Evolutionary conservation across 768 basidiomycete species (phyloP).

Genomic region (Erythrobasidium yunnanense): DNA sequence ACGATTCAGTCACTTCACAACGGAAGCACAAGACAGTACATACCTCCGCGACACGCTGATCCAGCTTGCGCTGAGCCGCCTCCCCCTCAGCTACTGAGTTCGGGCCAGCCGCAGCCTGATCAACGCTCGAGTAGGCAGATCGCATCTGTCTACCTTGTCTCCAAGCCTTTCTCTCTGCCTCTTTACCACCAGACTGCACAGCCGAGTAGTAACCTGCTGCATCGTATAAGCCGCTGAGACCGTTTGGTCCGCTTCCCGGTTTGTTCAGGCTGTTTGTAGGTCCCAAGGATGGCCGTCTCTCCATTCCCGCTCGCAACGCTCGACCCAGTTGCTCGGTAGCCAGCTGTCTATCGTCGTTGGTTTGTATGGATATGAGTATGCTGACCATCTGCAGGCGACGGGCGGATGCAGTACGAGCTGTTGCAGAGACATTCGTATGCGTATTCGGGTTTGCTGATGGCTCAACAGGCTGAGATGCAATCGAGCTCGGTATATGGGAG

Average conservation of each 20-base stretch:
- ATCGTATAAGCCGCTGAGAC: constrained; percentile 2
- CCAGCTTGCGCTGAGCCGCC: background rate
- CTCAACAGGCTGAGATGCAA: background rate
- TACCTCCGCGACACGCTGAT: background rate
- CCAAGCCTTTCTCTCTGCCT: background rate
- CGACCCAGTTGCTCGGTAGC: constrained; percentile 16
- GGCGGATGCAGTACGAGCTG: constrained; percentile 13
- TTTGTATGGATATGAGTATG: constrained; percentile 3
- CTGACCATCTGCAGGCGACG: constrained; percentile 29
- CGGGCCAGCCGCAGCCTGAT: background rate
- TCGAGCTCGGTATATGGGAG: background rate
- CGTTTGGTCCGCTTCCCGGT: background rate
- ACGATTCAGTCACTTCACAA: background rate
- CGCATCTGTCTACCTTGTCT: constrained; percentile 2
- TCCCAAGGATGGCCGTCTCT: background rate
- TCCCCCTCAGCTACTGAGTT: background rate
- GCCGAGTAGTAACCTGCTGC: background rate
- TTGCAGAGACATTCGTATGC: background rate
- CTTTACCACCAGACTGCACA: background rate
- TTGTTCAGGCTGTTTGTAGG: background rate
- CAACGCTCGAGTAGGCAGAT: background rate
- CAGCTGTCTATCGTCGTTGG: constrained; percentile 22
- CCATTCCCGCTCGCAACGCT: constrained; percentile 21
- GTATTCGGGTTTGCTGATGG: background rate
- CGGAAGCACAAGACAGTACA: too few relatives aligned